phyloP scores from a whole-genome alignment of 2,329 filamentous ascomycete species.

The Phialophora verrucosa region DNA sequence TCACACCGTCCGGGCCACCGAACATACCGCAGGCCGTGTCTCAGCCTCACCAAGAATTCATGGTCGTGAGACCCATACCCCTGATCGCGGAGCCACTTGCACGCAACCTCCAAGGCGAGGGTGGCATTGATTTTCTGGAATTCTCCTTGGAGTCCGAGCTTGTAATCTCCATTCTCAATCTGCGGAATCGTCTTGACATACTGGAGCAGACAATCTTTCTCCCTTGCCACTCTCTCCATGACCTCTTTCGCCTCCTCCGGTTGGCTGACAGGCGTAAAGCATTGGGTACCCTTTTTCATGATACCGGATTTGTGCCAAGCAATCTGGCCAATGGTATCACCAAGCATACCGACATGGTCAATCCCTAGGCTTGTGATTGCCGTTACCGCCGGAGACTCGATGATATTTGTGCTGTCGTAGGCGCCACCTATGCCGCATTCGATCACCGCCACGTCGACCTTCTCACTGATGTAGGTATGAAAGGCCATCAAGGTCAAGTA shows the following conservation, averaged over 20 bases:
- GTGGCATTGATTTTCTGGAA: slow-evolving; percentile 69
- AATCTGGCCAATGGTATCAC: slow-evolving; percentile 78
- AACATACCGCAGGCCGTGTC: slow-evolving; percentile 69
- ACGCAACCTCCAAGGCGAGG: slow-evolving; percentile 60
- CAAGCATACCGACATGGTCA: slow-evolving; percentile 82
- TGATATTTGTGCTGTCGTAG: slow-evolving; percentile 88
- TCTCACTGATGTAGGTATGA: slow-evolving; percentile 78
- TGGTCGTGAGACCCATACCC: slow-evolving; percentile 38
- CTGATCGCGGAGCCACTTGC: slow-evolving; percentile 49
- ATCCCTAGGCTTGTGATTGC: slow-evolving; percentile 82
- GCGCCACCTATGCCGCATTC: slow-evolving; percentile 96
- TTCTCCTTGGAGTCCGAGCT: slow-evolving; percentile 64
- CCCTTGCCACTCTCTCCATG: slow-evolving; percentile 60
- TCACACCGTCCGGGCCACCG: slow-evolving; percentile 80
- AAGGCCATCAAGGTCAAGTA: slow-evolving; percentile 88
- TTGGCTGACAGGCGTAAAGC: slow-evolving; percentile 66
- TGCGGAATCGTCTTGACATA: slow-evolving; percentile 53
- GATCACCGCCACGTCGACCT: slow-evolving; percentile 77
- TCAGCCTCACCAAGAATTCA: slow-evolving; percentile 52
- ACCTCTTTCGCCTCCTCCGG: slow-evolving; percentile 59
- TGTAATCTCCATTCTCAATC: slow-evolving; percentile 52
- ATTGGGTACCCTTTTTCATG: slow-evolving; percentile 70
- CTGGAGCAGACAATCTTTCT: slow-evolving; percentile 56
- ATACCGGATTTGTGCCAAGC: slow-evolving; percentile 94
- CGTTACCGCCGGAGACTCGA: slow-evolving; percentile 71